These are phyloP conservation scores for Cladosporium halotolerans DNA, from an alignment of 2,329 filamentous ascomycete species.

Conservation along the genomic window DNA sequence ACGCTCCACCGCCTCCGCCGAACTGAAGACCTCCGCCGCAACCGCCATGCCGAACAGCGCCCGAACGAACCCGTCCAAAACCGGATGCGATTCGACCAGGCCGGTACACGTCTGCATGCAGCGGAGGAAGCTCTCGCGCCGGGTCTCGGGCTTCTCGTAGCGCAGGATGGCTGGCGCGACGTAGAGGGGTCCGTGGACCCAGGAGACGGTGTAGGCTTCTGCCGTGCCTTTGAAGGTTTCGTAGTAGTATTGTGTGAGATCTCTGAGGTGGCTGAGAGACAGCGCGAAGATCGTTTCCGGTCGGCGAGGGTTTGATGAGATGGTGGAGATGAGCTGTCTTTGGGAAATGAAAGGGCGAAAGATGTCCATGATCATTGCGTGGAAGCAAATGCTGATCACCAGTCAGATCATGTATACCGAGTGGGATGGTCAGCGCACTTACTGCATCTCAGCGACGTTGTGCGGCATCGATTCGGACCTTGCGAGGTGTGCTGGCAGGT, in stretches of 20 bases:
- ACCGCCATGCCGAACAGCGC: conserved; percentile 5
- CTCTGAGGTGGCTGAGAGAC: background rate
- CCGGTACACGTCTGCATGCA: background rate
- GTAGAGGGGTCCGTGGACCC: conserved; percentile 9
- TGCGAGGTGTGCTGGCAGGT: background rate
- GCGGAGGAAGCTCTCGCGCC: background rate
- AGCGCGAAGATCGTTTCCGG: conserved; percentile 3
- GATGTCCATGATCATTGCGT: background rate
- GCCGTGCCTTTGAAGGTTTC: background rate
- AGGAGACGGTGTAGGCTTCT: background rate
- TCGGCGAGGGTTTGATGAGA: background rate
- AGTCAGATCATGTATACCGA: background rate
- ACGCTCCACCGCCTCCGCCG: background rate
- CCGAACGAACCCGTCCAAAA: background rate
- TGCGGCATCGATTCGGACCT: background rate
- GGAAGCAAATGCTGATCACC: background rate
- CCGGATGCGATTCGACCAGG: background rate
- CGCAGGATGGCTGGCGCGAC: background rate
- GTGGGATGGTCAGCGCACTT: background rate
- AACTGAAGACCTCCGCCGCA: background rate
- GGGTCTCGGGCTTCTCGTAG: background rate
- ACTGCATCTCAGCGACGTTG: conserved; percentile 5
- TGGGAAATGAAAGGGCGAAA: background rate
- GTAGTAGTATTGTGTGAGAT: background rate
- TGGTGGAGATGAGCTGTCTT: background rate